Conservation (phyloP, 2,329 filamentous ascomycete species). For the Macrophomina pseudophaseolina region DNA sequence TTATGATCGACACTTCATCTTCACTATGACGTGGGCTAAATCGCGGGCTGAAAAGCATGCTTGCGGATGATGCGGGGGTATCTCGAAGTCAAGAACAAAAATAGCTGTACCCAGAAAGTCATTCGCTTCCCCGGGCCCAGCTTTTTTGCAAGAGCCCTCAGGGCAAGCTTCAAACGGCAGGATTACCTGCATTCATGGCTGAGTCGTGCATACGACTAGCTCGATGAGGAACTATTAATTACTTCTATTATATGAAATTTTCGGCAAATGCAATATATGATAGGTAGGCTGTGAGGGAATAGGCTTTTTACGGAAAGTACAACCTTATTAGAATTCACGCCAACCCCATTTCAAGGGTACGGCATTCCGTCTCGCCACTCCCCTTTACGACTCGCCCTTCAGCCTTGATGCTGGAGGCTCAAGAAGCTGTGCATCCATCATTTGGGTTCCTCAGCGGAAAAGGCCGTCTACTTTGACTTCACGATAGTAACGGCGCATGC, state of each 20-base stretch:
- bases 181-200: neutral
- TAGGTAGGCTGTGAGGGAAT: neutral
- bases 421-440: neutral
- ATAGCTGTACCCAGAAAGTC: neutral
- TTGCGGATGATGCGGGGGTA: neutral
- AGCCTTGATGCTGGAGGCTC: neutral
- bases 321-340: neutral
- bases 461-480: neutral
- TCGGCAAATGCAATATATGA: neutral
- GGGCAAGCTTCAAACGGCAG: neutral
- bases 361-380: neutral
- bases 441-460: neutral
- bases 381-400: neutral
- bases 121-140: neutral
- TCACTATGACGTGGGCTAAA: neutral
- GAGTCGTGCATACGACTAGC: neutral
- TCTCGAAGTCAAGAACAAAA: neutral
- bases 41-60: neutral
- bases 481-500: neutral
- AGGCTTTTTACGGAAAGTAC: slow-evolving; percentile 10
- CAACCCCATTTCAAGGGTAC: neutral
- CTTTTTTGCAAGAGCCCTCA: neutral
- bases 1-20: no score
- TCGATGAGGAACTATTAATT: neutral
- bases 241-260: neutral